Base-by-base conservation (phyloP, 2,329 filamentous ascomycete genomes). In the Alternaria postmessia region DNA sequence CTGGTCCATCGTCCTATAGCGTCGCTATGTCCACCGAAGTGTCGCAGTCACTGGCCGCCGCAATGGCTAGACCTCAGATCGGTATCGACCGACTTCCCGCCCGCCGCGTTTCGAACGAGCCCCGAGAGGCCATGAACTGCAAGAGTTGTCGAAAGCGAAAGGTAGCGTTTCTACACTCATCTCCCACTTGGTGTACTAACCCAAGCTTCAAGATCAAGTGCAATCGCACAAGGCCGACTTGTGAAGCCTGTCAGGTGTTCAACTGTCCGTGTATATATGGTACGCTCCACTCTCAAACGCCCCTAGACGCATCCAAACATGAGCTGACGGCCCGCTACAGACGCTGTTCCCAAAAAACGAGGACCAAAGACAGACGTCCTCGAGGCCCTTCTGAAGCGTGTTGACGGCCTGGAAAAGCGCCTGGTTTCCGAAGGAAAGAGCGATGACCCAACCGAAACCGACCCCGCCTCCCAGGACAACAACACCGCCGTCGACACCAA, bases 131-230 rank as follows among this genome's bases (percentile, higher is more conserved):
- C 34, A 96, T 96, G 93, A 96, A 96, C 79, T 96, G 93, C 87
- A 96, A 96, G 80, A 95, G 92, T 57, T 96, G 93, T 83, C 88
- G 93, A 69, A 96, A 96, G 81, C 86, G 93, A 81, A 96, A 96
- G 89, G 92, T 94, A 79, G 26, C 46, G 11, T 36, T 51, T 51
- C 41, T 43, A 11, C 28, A 30, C 34, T 38, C 16, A 11, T 38
- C 34, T 38, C 7, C 16, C 16, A 7, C 32, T 36, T 14, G 12
- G 24, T n/a, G 8, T 41, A 44, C 69, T 73, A 56, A 72, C 66
- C 65, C 55, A 16, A 43, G 36, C 34, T 12, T 48, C 51, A 72
- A 96, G 92, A 96, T 96, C 81, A 96, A 96, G 82, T 96, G 93
- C 82, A 96, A 95, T 78, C 88, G 93, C 57, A 82, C 94, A 66